Conservation (phyloP, 129 eudicot genomes). For the Saussurea involucrata region DNA sequence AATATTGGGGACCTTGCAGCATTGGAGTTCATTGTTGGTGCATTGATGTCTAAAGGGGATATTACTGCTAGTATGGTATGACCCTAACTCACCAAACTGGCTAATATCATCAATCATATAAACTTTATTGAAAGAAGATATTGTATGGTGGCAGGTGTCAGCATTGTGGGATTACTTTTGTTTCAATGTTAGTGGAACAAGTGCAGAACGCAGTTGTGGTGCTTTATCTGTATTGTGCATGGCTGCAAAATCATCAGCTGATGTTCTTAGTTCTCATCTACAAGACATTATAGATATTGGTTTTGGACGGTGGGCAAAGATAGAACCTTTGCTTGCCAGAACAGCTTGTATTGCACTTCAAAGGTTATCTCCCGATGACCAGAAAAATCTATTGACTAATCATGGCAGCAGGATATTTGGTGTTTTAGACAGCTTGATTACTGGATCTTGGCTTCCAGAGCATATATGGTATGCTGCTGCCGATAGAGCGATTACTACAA, state of each 20-base stretch:
- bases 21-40: slow-evolving; percentile 72
- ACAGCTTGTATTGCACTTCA: slow-evolving; percentile 89
- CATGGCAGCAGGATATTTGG: slow-evolving; percentile 78
- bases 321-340: slow-evolving; percentile 97
- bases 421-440: slow-evolving; percentile 58
- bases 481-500: slow-evolving; percentile 80
- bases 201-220: slow-evolving; percentile 90
- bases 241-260: slow-evolving; percentile 90
- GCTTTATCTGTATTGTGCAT: slow-evolving; percentile 81
- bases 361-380: slow-evolving; percentile 76
- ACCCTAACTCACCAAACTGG: background rate
- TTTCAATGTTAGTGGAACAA: slow-evolving; percentile 79
- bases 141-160: slow-evolving; percentile 54
- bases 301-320: slow-evolving; percentile 97
- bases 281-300: slow-evolving; percentile 96
- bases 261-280: slow-evolving; percentile 78
- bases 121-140: background rate
- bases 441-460: slow-evolving; percentile 82
- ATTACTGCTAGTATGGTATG: slow-evolving; percentile 67
- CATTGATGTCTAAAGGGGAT: slow-evolving; percentile 89
- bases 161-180: slow-evolving; percentile 98
- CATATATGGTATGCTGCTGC: slow-evolving; percentile 93
- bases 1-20: slow-evolving; percentile 97
- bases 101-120: background rate
- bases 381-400: slow-evolving; percentile 59